Conservation (phyloP, 2,329 filamentous ascomycete species). For the Pyrenochaeta sp. region DNA sequence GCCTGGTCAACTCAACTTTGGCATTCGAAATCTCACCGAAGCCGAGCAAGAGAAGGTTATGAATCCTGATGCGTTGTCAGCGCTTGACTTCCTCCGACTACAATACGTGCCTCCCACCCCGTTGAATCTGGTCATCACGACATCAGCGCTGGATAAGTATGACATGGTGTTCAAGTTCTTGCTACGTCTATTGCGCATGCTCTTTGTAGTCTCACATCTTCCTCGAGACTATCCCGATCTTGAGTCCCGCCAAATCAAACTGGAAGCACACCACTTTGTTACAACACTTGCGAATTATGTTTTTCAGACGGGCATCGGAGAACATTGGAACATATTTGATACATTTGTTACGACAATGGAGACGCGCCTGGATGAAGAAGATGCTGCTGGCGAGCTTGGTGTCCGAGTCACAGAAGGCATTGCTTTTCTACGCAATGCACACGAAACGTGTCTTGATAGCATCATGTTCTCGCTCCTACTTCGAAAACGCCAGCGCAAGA, state of each 20-base stretch:
- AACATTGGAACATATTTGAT: slow-evolving; percentile 76
- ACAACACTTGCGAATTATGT: slow-evolving; percentile 77
- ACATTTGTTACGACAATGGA: slow-evolving; percentile 70
- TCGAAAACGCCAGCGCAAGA: slow-evolving; percentile 75
- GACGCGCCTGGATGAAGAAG: slow-evolving; percentile 57
- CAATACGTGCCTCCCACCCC: slow-evolving; percentile 81
- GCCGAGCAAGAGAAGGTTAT: slow-evolving; percentile 84
- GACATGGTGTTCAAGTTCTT: slow-evolving; percentile 84
- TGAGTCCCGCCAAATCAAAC: slow-evolving; percentile 61
- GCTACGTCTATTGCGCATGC: slow-evolving; percentile 77
- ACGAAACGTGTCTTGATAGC: slow-evolving; percentile 75
- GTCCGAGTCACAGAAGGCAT: slow-evolving; percentile 64
- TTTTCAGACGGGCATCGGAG: slow-evolving; percentile 77
- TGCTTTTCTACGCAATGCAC: slow-evolving; percentile 70
- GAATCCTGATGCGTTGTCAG: slow-evolving; percentile 81
- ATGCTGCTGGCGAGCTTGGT: slow-evolving; percentile 55
- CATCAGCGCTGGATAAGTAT: slow-evolving; percentile 75
- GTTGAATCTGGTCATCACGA: slow-evolving; percentile 76
- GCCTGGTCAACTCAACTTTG: slow-evolving; percentile 66
- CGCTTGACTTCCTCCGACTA: slow-evolving; percentile 89
- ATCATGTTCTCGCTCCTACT: slow-evolving; percentile 78
- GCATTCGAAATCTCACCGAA: slow-evolving; percentile 74
- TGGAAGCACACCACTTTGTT: slow-evolving; percentile 83
- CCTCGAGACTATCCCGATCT: slow-evolving; percentile 34
- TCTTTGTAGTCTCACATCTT: slow-evolving; percentile 68